These are phyloP conservation scores for Helichrysum umbraculigerum DNA, from an alignment of 129 eudicot genomes.

Conservation along the genomic window DNA sequence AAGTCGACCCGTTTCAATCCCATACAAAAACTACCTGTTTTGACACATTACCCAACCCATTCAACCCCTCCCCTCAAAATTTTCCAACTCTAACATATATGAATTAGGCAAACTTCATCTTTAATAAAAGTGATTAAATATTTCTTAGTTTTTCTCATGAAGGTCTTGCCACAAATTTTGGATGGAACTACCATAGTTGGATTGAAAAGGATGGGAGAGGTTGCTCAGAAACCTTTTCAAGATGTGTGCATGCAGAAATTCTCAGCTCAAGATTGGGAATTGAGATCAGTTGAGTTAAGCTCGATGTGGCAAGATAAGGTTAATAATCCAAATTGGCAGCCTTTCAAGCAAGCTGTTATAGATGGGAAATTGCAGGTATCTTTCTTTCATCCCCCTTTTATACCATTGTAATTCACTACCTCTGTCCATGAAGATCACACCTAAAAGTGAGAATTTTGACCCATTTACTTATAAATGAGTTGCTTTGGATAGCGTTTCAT, in stretches of 20 bases:
- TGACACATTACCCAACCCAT: constrained; percentile 1
- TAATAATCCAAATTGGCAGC: constrained; percentile 59
- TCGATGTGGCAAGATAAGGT: constrained; percentile 65
- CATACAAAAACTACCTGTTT: neutral
- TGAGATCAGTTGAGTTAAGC: constrained; percentile 47
- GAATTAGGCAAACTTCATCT: constrained; percentile 7
- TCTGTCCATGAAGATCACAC: constrained; percentile 12
- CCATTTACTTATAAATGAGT: neutral
- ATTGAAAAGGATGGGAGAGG: constrained; percentile 70
- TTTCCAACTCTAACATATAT: neutral
- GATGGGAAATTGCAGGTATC: constrained; percentile 50
- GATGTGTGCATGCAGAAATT: constrained; percentile 54
- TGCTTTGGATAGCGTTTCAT: neutral
- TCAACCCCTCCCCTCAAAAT: neutral
- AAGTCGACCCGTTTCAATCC: too few relatives aligned
- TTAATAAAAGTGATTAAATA: constrained; percentile 10
- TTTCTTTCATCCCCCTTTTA: constrained; percentile 7
- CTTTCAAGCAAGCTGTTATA: constrained; percentile 45
- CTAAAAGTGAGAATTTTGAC: neutral
- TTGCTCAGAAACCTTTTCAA: constrained; percentile 59
- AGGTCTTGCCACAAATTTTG: constrained; percentile 43
- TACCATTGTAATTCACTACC: neutral
- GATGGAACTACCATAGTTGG: constrained; percentile 40
- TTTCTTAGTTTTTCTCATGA: constrained; percentile 5
- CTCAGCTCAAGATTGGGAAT: constrained; percentile 45